Evolutionary conservation across 495 filamentous ascomycete genomes (phyloP).

Genomic region (Symbiotaphrina buchneri): DNA sequence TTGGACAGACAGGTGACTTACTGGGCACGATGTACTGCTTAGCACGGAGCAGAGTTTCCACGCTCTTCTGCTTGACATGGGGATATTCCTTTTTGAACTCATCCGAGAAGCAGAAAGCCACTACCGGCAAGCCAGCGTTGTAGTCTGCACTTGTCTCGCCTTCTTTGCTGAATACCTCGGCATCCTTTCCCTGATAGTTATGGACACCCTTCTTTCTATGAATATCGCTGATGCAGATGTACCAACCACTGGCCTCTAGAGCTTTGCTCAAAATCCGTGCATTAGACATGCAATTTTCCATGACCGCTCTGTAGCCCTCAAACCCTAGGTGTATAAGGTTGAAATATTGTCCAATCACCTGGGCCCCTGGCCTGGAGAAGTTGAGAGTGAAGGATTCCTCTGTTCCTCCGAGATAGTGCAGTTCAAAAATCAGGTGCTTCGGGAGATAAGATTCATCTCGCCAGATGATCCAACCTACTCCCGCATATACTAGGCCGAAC

Average conservation of each 20-base stretch:
- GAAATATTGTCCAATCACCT: constrained; percentile 55
- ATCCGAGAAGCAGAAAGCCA: constrained; percentile 42
- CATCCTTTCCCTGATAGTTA: constrained; percentile 12
- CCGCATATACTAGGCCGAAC: constrained; percentile 49
- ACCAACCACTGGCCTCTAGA: constrained; percentile 50
- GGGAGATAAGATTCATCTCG: constrained; percentile 43
- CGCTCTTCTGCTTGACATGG: constrained; percentile 38
- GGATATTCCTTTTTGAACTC: constrained; percentile 37
- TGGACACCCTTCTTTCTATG: constrained; percentile 29
- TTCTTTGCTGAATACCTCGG: constrained; percentile 13
- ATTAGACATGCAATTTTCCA: constrained; percentile 51
- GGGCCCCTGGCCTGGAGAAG: constrained; percentile 50
- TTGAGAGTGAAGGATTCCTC: constrained; percentile 56
- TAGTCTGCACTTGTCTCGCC: constrained; percentile 35
- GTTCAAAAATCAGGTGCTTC: constrained; percentile 48
- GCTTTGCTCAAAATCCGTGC: constrained; percentile 41
- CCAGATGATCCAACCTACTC: constrained; percentile 60
- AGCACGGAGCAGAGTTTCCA: constrained; percentile 40
- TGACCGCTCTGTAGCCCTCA: constrained; percentile 37
- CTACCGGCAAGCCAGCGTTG: constrained; percentile 46
- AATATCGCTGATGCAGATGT: constrained; percentile 44
- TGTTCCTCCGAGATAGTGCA: constrained; percentile 54
- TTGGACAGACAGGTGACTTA: constrained; percentile 9
- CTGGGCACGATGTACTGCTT: constrained; percentile 59
- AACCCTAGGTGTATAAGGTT: constrained; percentile 56